A percentile compares a stretch with the other conserved stretches of the same genome.
phyloP scores from a whole-genome alignment of 192 early-diverging fungal genomes.

The Spizellomyces punctatus region DNA sequence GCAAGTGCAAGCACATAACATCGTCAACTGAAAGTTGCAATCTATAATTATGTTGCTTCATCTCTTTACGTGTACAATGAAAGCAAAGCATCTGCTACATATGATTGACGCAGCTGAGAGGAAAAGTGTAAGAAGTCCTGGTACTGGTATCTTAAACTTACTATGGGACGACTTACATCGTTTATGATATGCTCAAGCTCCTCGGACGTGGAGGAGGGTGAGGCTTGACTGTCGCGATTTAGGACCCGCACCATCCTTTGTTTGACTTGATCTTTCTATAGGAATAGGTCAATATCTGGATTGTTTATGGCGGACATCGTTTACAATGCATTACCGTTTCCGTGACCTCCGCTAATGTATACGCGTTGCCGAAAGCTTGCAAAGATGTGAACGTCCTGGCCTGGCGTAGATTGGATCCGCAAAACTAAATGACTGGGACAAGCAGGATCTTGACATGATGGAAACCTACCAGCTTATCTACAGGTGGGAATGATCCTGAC shows the following conservation, averaged over 20 bases:
- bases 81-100: background rate
- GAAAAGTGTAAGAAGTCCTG: background rate
- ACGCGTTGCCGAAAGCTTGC: background rate
- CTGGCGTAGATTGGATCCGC: background rate
- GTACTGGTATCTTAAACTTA: background rate
- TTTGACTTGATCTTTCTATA: background rate
- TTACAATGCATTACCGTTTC: background rate
- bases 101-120: background rate
- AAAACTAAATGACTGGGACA: background rate
- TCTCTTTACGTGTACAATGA: background rate
- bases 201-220: background rate
- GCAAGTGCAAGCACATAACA: background rate
- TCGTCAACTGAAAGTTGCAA: background rate
- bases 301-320: background rate
- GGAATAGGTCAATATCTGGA: background rate
- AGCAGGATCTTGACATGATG: background rate
- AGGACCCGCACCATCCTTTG: background rate
- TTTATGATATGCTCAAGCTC: constrained; percentile 1
- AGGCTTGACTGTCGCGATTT: background rate
- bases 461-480: too few relatives aligned
- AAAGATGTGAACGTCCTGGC: background rate
- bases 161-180: background rate
- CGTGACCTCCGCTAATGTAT: background rate
- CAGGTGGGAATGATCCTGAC: background rate
- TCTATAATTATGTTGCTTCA: background rate